A percentile compares a stretch with the other conserved stretches of the same genome.
Evolutionary conservation across 257 asterid genomes (phyloP).

Genomic region (Oldenlandia corymbosa): DNA sequence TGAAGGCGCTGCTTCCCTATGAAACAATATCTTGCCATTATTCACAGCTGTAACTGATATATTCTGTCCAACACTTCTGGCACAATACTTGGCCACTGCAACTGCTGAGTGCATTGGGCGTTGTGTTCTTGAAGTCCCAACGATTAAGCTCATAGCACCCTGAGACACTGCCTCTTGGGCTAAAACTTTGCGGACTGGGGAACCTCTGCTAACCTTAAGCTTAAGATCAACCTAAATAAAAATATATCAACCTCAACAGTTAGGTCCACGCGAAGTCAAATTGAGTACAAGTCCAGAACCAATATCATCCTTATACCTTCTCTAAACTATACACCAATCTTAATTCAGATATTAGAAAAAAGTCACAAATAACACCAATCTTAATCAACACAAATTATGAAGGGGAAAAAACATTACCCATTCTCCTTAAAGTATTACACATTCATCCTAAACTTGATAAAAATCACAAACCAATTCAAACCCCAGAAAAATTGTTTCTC

Average conservation of each 20-base stretch:
- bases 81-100: slow-evolving; percentile 76
- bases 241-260: neutral
- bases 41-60: slow-evolving; percentile 58
- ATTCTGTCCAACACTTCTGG: slow-evolving; percentile 48
- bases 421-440: neutral
- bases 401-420: too few species aligned
- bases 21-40: slow-evolving; percentile 66
- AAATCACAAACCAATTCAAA: neutral
- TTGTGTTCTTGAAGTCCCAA: slow-evolving; percentile 55
- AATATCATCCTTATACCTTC: too few species aligned
- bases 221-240: slow-evolving; percentile 67
- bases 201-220: slow-evolving; percentile 82
- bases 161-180: slow-evolving; percentile 51
- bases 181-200: slow-evolving; percentile 57
- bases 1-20: slow-evolving; percentile 37
- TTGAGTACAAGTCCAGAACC: too few species aligned
- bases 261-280: too few species aligned
- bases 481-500: neutral
- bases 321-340: too few species aligned
- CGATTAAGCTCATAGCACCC: slow-evolving; percentile 57
- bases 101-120: slow-evolving; percentile 53
- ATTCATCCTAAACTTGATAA: neutral
- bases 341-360: too few species aligned
- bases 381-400: neutral
- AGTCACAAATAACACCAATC: neutral